Evolutionary conservation across 2,329 filamentous ascomycete species (phyloP).

Genomic region (Nemania diffusa): DNA sequence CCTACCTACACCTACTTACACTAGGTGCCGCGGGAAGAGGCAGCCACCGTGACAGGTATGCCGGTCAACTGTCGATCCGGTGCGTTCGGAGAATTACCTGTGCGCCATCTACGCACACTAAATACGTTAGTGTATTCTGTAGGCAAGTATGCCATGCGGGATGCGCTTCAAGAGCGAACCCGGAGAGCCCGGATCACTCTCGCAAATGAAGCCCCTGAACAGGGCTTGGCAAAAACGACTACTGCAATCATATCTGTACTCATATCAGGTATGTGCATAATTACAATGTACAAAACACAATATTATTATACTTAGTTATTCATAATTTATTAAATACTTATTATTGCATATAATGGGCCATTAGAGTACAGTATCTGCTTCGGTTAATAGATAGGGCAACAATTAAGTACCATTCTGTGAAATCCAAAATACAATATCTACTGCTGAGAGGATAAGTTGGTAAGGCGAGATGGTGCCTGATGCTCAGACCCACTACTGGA

Average conservation of each 20-base stretch:
- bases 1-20: not conserved
- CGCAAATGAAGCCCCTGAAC: conserved; percentile 14
- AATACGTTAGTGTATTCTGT: not conserved
- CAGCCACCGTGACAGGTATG: not conserved
- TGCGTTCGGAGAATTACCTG: conserved; percentile 26
- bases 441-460: not conserved
- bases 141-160: not conserved
- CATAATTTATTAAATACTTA: not conserved
- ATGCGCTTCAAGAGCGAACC: not conserved
- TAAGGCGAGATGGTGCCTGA: not conserved
- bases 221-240: conserved; percentile 10
- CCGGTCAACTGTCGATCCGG: conserved; percentile 2
- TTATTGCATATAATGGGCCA: not conserved
- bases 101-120: not conserved
- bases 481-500: not conserved
- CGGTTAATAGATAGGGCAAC: not conserved
- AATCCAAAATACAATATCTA: not conserved
- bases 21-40: not conserved
- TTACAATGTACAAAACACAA: not conserved
- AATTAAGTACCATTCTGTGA: not conserved
- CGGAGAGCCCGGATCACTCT: conserved; percentile 26
- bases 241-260: not conserved
- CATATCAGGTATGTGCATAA: no score
- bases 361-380: not conserved
- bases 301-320: not conserved